Evolutionary conservation across 192 early-diverging fungal species (phyloP).

Genomic region (Backusella liffmaniae): DNA sequence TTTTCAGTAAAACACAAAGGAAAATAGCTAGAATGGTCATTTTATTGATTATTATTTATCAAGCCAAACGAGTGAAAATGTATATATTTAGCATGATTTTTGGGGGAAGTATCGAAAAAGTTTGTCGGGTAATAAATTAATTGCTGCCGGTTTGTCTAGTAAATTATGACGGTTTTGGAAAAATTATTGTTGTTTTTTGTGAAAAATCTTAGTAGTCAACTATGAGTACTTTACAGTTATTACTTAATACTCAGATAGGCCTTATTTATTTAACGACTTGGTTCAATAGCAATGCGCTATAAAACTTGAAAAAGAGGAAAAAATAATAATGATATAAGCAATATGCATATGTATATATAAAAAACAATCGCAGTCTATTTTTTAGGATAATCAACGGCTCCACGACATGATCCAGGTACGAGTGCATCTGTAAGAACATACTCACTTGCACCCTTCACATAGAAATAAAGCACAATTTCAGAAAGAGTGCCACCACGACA

Average conservation of each 20-base stretch:
- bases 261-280: background rate
- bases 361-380: conserved; percentile 15
- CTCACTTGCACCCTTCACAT: conserved; percentile 34
- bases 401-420: conserved; percentile 25
- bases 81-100: too few species aligned
- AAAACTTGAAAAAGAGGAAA: background rate
- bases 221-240: too few species aligned
- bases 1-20: background rate
- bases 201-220: too few species aligned
- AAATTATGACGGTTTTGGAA: too few species aligned
- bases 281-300: background rate
- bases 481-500: conserved; percentile 37
- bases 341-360: background rate
- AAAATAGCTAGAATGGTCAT: background rate
- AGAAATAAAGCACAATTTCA: conserved; percentile 46
- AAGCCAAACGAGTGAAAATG: too few species aligned
- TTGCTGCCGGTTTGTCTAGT: too few species aligned
- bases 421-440: conserved; percentile 38
- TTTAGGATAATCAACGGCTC: conserved; percentile 30
- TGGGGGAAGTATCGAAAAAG: too few species aligned
- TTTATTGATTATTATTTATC: too few species aligned
- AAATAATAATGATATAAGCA: background rate
- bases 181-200: too few species aligned
- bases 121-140: too few species aligned
- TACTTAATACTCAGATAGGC: too few species aligned